Evolutionary conservation across 768 basidiomycete genomes (phyloP).

Genomic region (Suillus subalutaceus): DNA sequence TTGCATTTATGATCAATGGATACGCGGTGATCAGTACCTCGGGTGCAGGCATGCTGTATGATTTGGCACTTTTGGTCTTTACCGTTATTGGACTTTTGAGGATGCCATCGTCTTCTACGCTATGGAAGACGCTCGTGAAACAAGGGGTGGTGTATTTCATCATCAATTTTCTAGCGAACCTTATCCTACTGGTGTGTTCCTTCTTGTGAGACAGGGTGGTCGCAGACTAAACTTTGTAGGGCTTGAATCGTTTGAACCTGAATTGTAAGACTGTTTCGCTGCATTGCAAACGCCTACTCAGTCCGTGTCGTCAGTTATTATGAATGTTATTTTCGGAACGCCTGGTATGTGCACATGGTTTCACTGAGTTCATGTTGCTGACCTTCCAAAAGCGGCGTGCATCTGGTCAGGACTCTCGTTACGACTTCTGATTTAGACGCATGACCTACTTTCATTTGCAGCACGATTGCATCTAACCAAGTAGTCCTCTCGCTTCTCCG

Average conservation of each 20-base stretch:
- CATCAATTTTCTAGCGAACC: not conserved
- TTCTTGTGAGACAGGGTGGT: not conserved
- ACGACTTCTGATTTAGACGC: not conserved
- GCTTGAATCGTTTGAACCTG: not conserved
- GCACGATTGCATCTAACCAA: not conserved
- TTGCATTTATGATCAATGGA: not conserved
- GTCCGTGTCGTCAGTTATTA: not conserved
- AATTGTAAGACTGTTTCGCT: not conserved
- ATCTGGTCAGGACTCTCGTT: not conserved
- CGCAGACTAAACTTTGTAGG: not conserved
- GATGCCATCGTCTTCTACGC: not conserved
- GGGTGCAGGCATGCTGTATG: not conserved
- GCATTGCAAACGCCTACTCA: not conserved
- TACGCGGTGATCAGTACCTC: not conserved
- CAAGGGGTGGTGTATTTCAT: not conserved
- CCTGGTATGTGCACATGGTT: not conserved
- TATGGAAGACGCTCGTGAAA: constrained; percentile 5
- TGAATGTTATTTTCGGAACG: not conserved
- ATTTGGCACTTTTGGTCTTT: not conserved
- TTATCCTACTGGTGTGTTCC: not conserved
- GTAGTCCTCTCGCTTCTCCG: constrained; percentile 3
- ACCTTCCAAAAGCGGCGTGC: not conserved
- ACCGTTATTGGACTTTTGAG: not conserved
- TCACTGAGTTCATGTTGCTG: not conserved
- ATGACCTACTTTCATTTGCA: not conserved